Conservation (phyloP, 495 filamentous ascomycete species). For the Penicillium chermesinum region DNA sequence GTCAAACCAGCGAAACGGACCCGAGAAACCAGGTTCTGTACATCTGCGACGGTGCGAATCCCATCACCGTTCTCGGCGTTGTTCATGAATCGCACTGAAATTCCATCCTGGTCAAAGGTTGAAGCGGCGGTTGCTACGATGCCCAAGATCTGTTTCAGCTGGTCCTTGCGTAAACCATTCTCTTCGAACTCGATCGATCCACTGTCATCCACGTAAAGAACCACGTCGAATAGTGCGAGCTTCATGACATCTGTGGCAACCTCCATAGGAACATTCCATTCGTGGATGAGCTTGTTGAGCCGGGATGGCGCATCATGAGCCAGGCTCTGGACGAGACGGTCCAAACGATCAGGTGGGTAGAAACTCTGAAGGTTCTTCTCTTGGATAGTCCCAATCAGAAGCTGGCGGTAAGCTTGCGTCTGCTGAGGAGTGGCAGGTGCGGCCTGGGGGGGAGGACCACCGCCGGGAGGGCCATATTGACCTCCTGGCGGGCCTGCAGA, state of each 20-base stretch:
- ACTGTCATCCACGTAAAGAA: constrained; percentile 68
- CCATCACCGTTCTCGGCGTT: constrained; percentile 43
- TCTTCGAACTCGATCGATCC: constrained; percentile 67
- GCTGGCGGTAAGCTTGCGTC: constrained; percentile 46
- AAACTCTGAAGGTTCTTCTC: constrained; percentile 54
- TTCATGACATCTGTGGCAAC: constrained; percentile 65
- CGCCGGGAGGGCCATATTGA: constrained; percentile 25
- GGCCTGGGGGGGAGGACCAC: constrained; percentile 18
- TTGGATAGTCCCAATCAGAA: constrained; percentile 49
- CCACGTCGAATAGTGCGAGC: constrained; percentile 60
- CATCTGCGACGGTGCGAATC: constrained; percentile 54
- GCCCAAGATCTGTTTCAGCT: constrained; percentile 57
- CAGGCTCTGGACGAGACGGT: constrained; percentile 33
- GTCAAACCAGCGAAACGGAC: constrained; percentile 64
- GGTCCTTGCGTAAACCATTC: constrained; percentile 59
- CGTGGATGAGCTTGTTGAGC: constrained; percentile 47
- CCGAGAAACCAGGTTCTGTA: constrained; percentile 50
- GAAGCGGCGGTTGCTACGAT: constrained; percentile 60
- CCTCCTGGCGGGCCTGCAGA: constrained; percentile 29
- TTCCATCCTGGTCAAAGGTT: constrained; percentile 66
- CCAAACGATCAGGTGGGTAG: constrained; percentile 46
- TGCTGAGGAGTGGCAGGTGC: constrained; percentile 43
- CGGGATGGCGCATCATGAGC: constrained; percentile 41
- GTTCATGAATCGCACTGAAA: constrained; percentile 71
- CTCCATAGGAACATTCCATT: constrained; percentile 55